Evolutionary conservation across 2,329 filamentous ascomycete genomes (phyloP), one percentile per base, ranked within the genome.

Genomic region (Massarina eburnea): DNA sequence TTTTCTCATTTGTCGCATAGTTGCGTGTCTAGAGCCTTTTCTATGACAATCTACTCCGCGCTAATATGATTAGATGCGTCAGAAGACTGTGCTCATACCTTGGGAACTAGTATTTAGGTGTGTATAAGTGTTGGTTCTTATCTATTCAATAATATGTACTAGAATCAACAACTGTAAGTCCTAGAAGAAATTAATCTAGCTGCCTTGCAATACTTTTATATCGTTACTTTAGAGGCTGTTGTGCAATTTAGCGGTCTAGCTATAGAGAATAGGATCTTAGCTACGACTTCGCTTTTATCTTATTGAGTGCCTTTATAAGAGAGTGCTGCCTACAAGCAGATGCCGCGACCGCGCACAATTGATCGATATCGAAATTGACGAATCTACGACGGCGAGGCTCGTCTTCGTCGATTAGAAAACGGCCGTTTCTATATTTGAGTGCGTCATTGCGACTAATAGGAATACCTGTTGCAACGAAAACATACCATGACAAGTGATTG

Each of bases 41-140:
- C 64, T 62, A 70, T 67, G 7, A 71, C 45, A 19, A 71, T 70
- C 37, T 67, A 71, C 49, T 72, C 68, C 1, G 53, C 51, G 4
- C 66, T 62, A 9, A 71, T 52, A 14, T 61, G 56, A 20, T 68
- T 69, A 8, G 52, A 54, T 8, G 49, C 1, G 20, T 64, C 54
- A 8, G 51, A 50, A 41, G 46, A 55, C 61, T 59, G 69, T 2
- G 55, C 55, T 32, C 64, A 36, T 17, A 68, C 59, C 43, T 57
- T 55, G 2, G 61, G 54, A 21, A 66, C 63, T 0, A 62, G 64
- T 41, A 54, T 54, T 44, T 18, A 33, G 47, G 53, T 57, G 43
- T 49, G 54, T 26, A 54, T n/a, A n/a, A n/a, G n/a, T n/a, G n/a
- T n/a, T n/a, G n/a, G n/a, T n/a, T n/a, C n/a, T n/a, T n/a, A n/a